Percentiles rank a stretch among this genome's conserved stretches.
Conservation (phyloP, 176 grass and related monocot species). For the Cocos nucifera region DNA sequence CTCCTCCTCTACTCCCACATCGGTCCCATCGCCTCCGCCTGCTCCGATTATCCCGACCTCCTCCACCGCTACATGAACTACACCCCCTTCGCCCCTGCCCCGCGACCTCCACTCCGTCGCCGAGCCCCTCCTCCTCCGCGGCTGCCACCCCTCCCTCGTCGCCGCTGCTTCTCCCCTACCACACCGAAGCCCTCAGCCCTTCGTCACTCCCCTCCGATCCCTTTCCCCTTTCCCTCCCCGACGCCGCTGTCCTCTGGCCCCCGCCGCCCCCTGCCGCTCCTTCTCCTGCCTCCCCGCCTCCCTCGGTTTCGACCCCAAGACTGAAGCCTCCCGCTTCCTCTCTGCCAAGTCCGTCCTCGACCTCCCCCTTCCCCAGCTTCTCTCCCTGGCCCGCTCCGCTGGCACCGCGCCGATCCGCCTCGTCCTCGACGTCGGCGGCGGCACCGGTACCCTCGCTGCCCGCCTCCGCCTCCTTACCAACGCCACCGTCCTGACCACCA, state of each 20-base stretch:
- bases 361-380: constrained; percentile 74
- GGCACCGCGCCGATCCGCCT: constrained; percentile 68
- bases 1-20: constrained; percentile 54
- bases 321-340: constrained; percentile 50
- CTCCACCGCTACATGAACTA: constrained; percentile 69
- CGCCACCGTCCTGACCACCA: constrained; percentile 73
- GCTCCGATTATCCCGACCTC: constrained; percentile 58
- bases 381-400: constrained; percentile 53
- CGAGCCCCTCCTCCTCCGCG: constrained; percentile 75
- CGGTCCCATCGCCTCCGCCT: constrained; percentile 41
- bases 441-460: constrained; percentile 60
- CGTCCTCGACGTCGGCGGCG: constrained; percentile 72
- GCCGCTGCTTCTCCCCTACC: constrained; percentile 22
- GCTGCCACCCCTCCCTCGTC: constrained; percentile 63
- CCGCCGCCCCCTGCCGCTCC: constrained; percentile 6
- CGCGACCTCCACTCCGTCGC: constrained; percentile 45
- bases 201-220: constrained; percentile 28
- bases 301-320: constrained; percentile 39
- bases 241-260: constrained; percentile 18
- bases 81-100: constrained; percentile 51
- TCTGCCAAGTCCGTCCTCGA: constrained; percentile 42
- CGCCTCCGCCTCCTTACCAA: constrained; percentile 60
- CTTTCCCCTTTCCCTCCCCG: constrained; percentile 44
- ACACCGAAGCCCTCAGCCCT: constrained; percentile 30
- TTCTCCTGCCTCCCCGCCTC: constrained; percentile 28